These are phyloP conservation scores for Solanum medicagineum DNA, from an alignment of 257 asterid species.

Conservation along the genomic window DNA sequence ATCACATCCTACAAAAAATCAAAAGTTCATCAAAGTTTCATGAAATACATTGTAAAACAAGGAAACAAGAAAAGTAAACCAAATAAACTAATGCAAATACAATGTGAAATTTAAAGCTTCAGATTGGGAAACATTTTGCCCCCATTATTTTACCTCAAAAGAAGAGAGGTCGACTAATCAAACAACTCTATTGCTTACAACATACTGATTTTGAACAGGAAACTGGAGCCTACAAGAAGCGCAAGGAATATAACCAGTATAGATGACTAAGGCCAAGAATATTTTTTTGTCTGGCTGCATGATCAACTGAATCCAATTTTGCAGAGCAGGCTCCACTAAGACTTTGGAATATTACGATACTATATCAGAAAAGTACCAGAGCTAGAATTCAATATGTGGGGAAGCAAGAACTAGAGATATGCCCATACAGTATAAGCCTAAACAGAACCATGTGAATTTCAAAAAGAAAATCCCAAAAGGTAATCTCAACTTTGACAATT, in stretches of 20 bases:
- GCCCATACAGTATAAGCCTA: background rate
- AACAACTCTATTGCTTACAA: background rate
- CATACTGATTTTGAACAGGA: background rate
- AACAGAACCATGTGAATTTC: background rate
- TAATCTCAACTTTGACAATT: background rate
- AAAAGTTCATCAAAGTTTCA: background rate
- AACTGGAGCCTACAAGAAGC: background rate
- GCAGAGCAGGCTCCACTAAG: background rate
- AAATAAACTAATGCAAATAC: background rate
- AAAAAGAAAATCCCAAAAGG: background rate
- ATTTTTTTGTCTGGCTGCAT: background rate
- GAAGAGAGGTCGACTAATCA: background rate
- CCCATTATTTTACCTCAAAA: background rate
- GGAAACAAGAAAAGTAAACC: background rate
- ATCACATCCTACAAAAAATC: constrained; percentile 6
- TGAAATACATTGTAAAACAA: background rate
- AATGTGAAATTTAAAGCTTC: background rate
- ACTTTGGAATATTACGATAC: background rate
- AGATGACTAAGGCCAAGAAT: background rate
- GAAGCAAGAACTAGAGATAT: background rate
- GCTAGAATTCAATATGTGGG: background rate
- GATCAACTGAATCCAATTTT: background rate
- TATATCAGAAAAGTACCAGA: background rate
- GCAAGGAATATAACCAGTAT: too few species aligned
- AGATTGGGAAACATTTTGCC: background rate